Conservation (phyloP, 2,329 filamentous ascomycete species). For the Claviceps maximensis region DNA sequence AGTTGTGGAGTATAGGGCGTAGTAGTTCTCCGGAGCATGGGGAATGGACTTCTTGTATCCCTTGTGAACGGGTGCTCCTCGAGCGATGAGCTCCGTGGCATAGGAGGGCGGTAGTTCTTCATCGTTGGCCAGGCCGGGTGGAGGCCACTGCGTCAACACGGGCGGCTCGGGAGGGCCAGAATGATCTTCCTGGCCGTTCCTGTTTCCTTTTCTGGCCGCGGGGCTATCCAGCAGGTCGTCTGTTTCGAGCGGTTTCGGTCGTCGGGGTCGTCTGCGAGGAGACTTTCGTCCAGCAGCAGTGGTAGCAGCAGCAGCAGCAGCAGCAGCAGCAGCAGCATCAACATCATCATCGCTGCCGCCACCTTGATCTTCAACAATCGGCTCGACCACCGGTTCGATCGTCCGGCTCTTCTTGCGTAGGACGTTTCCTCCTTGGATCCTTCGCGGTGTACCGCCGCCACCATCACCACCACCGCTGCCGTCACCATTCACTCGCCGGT, state of each 20-base stretch:
- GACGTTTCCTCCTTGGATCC: background rate
- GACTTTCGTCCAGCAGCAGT: slow-evolving; percentile 4
- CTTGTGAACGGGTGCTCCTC: slow-evolving; percentile 42
- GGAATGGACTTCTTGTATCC: slow-evolving; percentile 41
- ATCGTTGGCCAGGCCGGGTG: slow-evolving; percentile 31
- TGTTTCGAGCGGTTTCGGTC: slow-evolving; percentile 21
- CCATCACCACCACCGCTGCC: too few relatives aligned
- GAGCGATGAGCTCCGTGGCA: slow-evolving; percentile 44
- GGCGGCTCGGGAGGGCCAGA: background rate
- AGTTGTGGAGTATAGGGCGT: slow-evolving; percentile 38
- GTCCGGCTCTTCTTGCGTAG: slow-evolving; percentile 2
- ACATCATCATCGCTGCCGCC: background rate
- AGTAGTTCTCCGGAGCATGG: slow-evolving; percentile 42
- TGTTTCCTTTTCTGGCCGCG: slow-evolving; percentile 1
- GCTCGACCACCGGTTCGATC: background rate
- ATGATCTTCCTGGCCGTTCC: background rate
- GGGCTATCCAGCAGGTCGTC: background rate
- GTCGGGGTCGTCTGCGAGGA: slow-evolving; percentile 29
- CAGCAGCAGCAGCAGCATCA: background rate
- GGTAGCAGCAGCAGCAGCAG: background rate
- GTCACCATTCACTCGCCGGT: background rate
- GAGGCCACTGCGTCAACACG: slow-evolving; percentile 36
- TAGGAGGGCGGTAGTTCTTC: slow-evolving; percentile 39
- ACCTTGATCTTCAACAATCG: too few relatives aligned
- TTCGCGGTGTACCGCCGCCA: background rate